Conservation (phyloP, 2,329 filamentous ascomycete genomes). For the Fusarium buxicola region DNA sequence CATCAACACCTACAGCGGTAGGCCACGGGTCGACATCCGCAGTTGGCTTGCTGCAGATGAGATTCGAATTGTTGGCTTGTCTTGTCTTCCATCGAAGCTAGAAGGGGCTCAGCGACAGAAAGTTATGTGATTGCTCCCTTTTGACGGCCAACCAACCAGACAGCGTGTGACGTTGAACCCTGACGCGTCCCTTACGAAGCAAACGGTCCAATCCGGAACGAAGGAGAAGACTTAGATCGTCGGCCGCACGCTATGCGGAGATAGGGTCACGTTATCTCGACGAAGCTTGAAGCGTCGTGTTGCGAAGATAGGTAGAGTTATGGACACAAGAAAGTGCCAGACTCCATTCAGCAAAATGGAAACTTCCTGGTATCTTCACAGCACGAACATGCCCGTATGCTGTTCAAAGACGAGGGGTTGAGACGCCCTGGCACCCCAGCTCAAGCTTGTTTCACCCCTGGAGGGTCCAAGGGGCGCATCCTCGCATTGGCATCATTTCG, state of each 20-base stretch:
- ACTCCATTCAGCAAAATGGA: not conserved
- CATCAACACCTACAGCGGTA: slow-evolving; percentile 4
- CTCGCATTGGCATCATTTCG: slow-evolving; percentile 29
- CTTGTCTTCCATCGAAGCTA: slow-evolving; percentile 16
- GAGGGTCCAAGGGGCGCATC: slow-evolving; percentile 18
- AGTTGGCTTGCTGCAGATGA: slow-evolving; percentile 23
- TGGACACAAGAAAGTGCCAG: not conserved
- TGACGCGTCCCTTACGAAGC: slow-evolving; percentile 25
- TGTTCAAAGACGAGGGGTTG: slow-evolving; percentile 4
- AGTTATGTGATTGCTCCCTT: not conserved
- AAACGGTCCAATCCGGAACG: slow-evolving; percentile 10
- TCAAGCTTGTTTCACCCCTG: slow-evolving; percentile 40
- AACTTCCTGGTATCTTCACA: not conserved
- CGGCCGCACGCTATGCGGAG: slow-evolving; percentile 4
- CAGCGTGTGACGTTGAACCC: slow-evolving; percentile 29
- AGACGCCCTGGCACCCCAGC: slow-evolving; percentile 27
- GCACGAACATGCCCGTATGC: not conserved
- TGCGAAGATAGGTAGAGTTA: not conserved
- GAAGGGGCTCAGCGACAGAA: slow-evolving; percentile 19
- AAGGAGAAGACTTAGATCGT: not conserved
- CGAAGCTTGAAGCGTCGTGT: not conserved
- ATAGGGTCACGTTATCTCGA: not conserved
- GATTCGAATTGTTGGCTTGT: slow-evolving; percentile 18
- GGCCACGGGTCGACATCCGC: slow-evolving; percentile 11
- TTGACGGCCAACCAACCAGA: slow-evolving; percentile 11